Evolutionary conservation across 495 filamentous ascomycete species (phyloP), one percentile per base, ranked within the genome.

Genomic region (Trypethelium eluteriae): DNA sequence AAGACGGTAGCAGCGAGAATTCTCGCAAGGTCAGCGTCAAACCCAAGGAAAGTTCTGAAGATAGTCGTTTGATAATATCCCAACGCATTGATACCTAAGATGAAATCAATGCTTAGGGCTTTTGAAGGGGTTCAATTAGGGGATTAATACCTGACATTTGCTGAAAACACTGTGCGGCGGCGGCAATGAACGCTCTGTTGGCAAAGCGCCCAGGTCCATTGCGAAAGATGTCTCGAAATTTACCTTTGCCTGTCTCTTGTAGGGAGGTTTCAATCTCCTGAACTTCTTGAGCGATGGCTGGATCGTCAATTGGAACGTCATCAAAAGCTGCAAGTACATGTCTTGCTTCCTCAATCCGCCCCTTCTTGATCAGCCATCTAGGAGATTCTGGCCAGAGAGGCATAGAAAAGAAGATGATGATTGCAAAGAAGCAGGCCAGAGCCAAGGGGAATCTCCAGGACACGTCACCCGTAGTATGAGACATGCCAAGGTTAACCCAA

Each of bases 31-130:
- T 65, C 66, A 2, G 39, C 57, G 3, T 59, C 57, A 12, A 77
- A 65, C 39, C 72, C 68, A 9, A 77, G 71, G 38, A 72, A 66
- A 16, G 69, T 44, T 57, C 76, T n/a, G 62, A 73, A 76, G 53
- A 78, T 76, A 5, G 69, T 75, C 3, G 69, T 53, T 6, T 70
- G 61, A 63, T 78, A 78, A 36, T 62, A 69, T 1, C 63, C 64
- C 18, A 69, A 53, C 5, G 64, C 57, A 39, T 69, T 69, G 64
- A 69, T 66, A 9, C 25, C 25, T 25, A 25, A 25, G 25, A 25
- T 25, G 25, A 25, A 25, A 25, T 25, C 25, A 25, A 25, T 25
- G 25, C 25, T 25, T 25, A 25, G 25, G 25, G 25, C 25, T 25
- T 25, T 25, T 25, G 25, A 25, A 25, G 25, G 25, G 25, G 25